These are phyloP conservation scores for Hypoxylon sp. DNA, from an alignment of 2,329 filamentous ascomycete species.

Conservation along the genomic window DNA sequence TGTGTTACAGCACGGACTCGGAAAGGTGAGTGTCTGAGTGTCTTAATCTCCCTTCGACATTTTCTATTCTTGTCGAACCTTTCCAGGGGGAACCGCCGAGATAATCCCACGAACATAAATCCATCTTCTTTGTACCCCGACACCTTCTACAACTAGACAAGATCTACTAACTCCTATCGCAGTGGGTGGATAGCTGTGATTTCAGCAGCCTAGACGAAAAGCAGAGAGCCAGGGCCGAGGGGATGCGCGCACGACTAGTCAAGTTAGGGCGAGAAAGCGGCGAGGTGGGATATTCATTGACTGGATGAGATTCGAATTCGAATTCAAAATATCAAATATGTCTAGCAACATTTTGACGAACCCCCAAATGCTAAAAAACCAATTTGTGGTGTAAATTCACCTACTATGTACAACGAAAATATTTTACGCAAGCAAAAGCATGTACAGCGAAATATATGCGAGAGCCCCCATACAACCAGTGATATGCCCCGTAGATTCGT, in stretches of 20 bases:
- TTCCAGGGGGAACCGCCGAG: background rate
- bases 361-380: slow-evolving; percentile 6
- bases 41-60: background rate
- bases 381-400: slow-evolving; percentile 21
- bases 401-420: slow-evolving; percentile 44
- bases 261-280: slow-evolving; percentile 72
- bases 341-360: slow-evolving; percentile 21
- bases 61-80: background rate
- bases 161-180: slow-evolving; percentile 21
- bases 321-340: background rate
- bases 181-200: slow-evolving; percentile 73
- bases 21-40: slow-evolving; percentile 54
- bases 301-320: slow-evolving; percentile 60
- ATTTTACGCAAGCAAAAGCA: slow-evolving; percentile 33
- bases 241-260: slow-evolving; percentile 75
- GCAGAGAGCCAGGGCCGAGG: slow-evolving; percentile 67
- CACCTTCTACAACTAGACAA: slow-evolving; percentile 12
- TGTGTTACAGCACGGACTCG: slow-evolving; percentile 81
- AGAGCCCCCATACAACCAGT: slow-evolving; percentile 14
- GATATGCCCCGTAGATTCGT: slow-evolving; percentile 23
- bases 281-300: slow-evolving; percentile 74
- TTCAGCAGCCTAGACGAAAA: slow-evolving; percentile 64
- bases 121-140: background rate
- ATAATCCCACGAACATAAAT: background rate
- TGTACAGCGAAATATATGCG: slow-evolving; percentile 41